Evolutionary conservation across 2,329 filamentous ascomycete species (phyloP).

Genomic region (Cryphonectria naterciae): DNA sequence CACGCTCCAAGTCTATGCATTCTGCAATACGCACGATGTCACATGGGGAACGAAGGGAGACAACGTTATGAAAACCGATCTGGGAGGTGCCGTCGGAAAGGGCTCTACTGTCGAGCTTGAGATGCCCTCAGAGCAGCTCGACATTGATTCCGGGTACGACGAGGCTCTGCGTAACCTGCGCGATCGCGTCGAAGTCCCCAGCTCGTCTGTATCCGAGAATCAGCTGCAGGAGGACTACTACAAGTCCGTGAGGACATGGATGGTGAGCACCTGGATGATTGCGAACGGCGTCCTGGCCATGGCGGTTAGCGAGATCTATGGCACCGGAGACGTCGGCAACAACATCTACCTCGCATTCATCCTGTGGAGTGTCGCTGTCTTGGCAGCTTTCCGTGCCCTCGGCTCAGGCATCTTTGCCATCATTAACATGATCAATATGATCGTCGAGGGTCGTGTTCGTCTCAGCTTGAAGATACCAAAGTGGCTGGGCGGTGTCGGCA

Average conservation of each 20-base stretch:
- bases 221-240: slow-evolving; percentile 99
- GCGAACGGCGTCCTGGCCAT: slow-evolving; percentile 92
- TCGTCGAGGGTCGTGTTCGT: slow-evolving; percentile 82
- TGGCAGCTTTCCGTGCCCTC: slow-evolving; percentile 87
- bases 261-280: slow-evolving; percentile 94
- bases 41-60: slow-evolving; percentile 99
- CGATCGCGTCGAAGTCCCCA: slow-evolving; percentile 83
- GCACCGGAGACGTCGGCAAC: slow-evolving; percentile 68
- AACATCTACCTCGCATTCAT: slow-evolving; percentile 95
- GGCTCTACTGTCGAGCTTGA: slow-evolving; percentile 87
- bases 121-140: slow-evolving; percentile 96
- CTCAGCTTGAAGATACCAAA: slow-evolving; percentile 59
- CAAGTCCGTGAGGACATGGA: slow-evolving; percentile 94
- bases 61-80: slow-evolving; percentile 90
- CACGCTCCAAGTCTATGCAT: slow-evolving; percentile 96
- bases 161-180: slow-evolving; percentile 95
- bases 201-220: slow-evolving; percentile 64
- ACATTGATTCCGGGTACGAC: slow-evolving; percentile 97
- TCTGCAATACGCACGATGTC: slow-evolving; percentile 98
- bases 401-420: slow-evolving; percentile 81
- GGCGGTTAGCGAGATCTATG: slow-evolving; percentile 87
- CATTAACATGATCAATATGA: slow-evolving; percentile 80
- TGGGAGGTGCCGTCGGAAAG: slow-evolving; percentile 81
- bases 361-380: slow-evolving; percentile 83
- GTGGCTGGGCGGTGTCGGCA: slow-evolving; percentile 51